Evolutionary conservation across 225 moss, liverwort and hornwort genomes (phyloP).

Genomic region (Straminergon stramineum): DNA sequence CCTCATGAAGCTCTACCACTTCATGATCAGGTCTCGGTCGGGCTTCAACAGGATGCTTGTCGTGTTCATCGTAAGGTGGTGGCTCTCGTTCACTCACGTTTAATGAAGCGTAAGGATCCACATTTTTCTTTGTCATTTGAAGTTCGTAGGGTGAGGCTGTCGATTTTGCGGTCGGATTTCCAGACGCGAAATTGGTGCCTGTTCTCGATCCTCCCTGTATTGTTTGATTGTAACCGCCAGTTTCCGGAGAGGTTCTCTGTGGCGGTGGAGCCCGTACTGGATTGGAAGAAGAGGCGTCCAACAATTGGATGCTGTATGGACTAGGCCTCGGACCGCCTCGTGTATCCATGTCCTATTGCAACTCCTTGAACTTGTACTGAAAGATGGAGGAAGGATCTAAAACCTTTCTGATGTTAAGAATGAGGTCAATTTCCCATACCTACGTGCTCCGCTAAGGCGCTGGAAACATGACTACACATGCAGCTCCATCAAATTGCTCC

Average conservation of each 20-base stretch:
- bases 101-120: conserved; percentile 15
- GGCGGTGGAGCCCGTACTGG: conserved; percentile 8
- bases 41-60: conserved; percentile 19
- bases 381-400: not conserved
- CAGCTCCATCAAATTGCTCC: not conserved
- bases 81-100: conserved; percentile 9
- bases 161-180: not conserved
- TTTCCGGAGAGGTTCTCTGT: conserved; percentile 16
- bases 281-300: conserved; percentile 32
- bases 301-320: conserved; percentile 34
- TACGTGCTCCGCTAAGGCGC: not conserved
- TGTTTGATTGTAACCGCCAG: conserved; percentile 9
- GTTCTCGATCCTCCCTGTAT: conserved; percentile 10
- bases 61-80: conserved; percentile 26
- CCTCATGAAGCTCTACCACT: conserved; percentile 46
- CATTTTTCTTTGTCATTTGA: conserved; percentile 21
- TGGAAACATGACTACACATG: not conserved
- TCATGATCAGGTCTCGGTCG: conserved; percentile 8
- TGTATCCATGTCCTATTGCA: conserved; percentile 17
- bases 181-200: not conserved
- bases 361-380: not conserved
- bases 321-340: conserved; percentile 31
- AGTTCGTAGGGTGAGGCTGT: conserved; percentile 15
- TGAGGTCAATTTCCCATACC: not conserved
- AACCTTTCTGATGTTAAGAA: not conserved